Base-by-base conservation (phyloP, 352 stramenopile genomes). In the Pythium inflatum region DNA sequence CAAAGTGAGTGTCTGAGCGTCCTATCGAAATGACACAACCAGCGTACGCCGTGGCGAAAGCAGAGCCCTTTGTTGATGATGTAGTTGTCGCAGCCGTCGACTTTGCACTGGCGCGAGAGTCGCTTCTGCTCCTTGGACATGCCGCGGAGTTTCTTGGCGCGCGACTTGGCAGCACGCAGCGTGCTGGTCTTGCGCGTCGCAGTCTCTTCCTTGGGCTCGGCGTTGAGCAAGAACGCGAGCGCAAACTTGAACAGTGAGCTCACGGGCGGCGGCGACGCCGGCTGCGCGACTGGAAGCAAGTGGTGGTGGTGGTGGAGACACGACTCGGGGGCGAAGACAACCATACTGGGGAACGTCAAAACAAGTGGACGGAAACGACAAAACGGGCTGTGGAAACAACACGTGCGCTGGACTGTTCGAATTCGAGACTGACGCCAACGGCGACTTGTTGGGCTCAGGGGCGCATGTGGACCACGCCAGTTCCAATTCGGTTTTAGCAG, bases 11-110 rank as follows among this genome's bases (percentile, higher is more conserved):
- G 36, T 43, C 9, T 16, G 36, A 43, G 9, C 16, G 9, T 9
- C 9, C 16, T 9, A 43, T 16, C 36, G 36, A 43, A 16, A 16
- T 16, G 36, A 50, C n/a, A n/a, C 16, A 13, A 27, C 41, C 41
- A 16, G 8, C 71, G 45, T 56, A 87, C 78, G 34, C 79, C 79
- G 34, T 87, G 79, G 36, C 74, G 70, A 22, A 80, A 81, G 65
- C 78, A 86, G n/a, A 81, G 68, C 1, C 78, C 78, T 36, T 74
- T 74, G 65, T 83, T 76, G 36, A 85, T 77, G 45, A 80, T 80
- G 67, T 86, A 86, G 50, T 79, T 79, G 30, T 71, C 49, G 40
- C 78, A 86, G 45, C 71, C 76, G 20, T 73, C 70, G 36, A 77
- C 38, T 45, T 73, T 79, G 64, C 78, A 86, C 50, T 70, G 49